A percentile compares a stretch with the other conserved stretches of the same genome.
Evolutionary conservation across 192 early-diverging fungal species (phyloP).

Genomic region (Coemansia sp.): DNA sequence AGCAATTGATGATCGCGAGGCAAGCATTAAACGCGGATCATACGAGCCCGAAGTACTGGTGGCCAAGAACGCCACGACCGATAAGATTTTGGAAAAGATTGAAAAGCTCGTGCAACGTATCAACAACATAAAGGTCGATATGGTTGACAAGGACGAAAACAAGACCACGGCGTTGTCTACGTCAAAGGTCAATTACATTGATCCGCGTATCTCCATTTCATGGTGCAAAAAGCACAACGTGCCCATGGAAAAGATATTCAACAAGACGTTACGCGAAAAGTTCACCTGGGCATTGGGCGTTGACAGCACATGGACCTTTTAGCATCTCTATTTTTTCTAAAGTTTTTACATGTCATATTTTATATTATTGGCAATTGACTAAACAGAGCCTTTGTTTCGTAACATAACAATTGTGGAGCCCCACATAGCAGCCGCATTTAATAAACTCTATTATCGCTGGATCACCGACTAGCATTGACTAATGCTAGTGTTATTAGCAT

Average conservation of each 20-base stretch:
- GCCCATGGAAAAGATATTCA: slow-evolving; percentile 91
- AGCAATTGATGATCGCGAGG: slow-evolving; percentile 44
- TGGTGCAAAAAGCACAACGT: slow-evolving; percentile 92
- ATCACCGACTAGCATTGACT: too few relatives aligned
- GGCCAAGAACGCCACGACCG: slow-evolving; percentile 53
- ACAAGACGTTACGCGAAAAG: slow-evolving; percentile 86
- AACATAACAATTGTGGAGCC: too few relatives aligned
- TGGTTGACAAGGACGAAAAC: slow-evolving; percentile 95
- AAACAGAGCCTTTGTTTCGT: too few relatives aligned
- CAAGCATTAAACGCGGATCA: slow-evolving; percentile 40
- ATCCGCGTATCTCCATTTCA: slow-evolving; percentile 90
- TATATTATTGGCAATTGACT: too few relatives aligned
- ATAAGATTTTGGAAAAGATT: slow-evolving; percentile 73
- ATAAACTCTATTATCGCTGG: too few relatives aligned
- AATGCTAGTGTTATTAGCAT: too few relatives aligned
- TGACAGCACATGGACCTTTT: slow-evolving; percentile 64
- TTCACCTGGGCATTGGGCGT: slow-evolving; percentile 93
- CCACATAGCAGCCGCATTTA: too few relatives aligned
- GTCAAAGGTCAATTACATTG: slow-evolving; percentile 98
- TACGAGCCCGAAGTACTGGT: slow-evolving; percentile 33
- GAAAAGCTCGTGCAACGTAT: slow-evolving; percentile 72
- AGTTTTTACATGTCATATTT: neutral
- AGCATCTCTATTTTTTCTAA: neutral
- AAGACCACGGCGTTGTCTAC: slow-evolving; percentile 94
- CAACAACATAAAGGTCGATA: slow-evolving; percentile 66